A percentile compares a stretch with the other conserved stretches of the same genome.
Conservation (phyloP, 768 basidiomycete species). For the Mycena latifolia region DNA sequence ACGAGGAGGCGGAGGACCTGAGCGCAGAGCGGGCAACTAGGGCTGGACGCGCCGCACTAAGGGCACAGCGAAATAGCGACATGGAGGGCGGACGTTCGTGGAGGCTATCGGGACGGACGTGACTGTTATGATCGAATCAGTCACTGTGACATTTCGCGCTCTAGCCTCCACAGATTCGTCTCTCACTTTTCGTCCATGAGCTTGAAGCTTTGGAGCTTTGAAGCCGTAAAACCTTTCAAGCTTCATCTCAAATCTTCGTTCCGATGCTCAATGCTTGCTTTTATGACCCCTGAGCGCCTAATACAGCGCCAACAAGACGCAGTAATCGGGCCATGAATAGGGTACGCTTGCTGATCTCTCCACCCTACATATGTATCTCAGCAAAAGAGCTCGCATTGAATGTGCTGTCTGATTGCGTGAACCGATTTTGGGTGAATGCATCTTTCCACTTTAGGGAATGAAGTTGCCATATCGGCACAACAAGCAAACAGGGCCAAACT, state of each 20-base stretch:
- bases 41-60: slow-evolving; percentile 54
- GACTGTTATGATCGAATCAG: background rate
- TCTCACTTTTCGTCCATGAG: too few species aligned
- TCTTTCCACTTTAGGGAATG: slow-evolving; percentile 2
- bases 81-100: slow-evolving; percentile 5
- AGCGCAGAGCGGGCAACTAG: slow-evolving; percentile 52
- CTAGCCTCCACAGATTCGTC: too few species aligned
- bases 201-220: too few species aligned
- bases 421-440: too few species aligned
- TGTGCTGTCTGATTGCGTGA: background rate
- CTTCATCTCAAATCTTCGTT: too few species aligned
- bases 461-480: slow-evolving; percentile 9
- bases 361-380: too few species aligned
- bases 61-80: slow-evolving; percentile 27
- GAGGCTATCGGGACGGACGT: slow-evolving; percentile 7
- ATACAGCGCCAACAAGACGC: too few species aligned
- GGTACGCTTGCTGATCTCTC: too few species aligned
- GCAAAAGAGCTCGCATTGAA: background rate
- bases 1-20: slow-evolving; percentile 45
- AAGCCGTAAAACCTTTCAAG: too few species aligned
- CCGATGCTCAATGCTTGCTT: too few species aligned
- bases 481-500: background rate
- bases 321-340: too few species aligned
- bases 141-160: background rate
- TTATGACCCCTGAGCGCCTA: too few species aligned